Evolutionary conservation across 169 alveolate genomes (phyloP).

Genomic region (Toxoplasma gondii): DNA sequence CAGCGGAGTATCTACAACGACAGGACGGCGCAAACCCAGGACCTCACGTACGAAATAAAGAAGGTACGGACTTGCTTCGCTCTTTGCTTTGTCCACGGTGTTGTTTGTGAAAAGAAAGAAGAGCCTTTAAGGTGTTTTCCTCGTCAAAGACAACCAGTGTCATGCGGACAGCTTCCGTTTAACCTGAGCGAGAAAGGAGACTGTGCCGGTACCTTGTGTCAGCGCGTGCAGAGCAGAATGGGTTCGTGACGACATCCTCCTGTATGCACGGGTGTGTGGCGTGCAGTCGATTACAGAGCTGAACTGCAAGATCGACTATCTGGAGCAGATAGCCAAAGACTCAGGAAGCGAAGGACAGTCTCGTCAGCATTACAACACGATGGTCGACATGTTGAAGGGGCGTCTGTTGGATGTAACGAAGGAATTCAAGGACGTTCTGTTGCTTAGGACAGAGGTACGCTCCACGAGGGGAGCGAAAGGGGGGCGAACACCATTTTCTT

Average conservation of each 20-base stretch:
- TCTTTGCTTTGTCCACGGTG: not conserved
- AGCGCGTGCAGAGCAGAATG: no score
- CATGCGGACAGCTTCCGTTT: no score
- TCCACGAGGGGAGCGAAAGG: not conserved
- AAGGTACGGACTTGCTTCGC: conserved; percentile 21
- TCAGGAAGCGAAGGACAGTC: conserved; percentile 26
- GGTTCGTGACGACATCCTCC: no score
- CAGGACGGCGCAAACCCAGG: conserved; percentile 71
- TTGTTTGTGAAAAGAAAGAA: not conserved
- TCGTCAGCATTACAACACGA: conserved; percentile 61
- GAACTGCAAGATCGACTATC: conserved; percentile 65
- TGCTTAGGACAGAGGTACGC: conserved; percentile 68
- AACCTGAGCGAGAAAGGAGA: no score
- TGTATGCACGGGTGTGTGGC: not conserved
- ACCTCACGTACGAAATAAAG: conserved; percentile 71
- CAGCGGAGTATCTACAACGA: conserved; percentile 73
- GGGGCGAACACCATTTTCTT: not conserved
- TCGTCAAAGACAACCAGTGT: no score
- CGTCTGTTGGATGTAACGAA: conserved; percentile 72
- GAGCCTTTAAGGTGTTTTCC: not conserved
- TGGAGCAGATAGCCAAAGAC: conserved; percentile 64
- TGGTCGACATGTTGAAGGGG: conserved; percentile 68
- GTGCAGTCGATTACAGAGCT: conserved; percentile 65
- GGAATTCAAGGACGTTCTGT: conserved; percentile 71
- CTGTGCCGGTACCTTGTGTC: no score